Base-by-base conservation (phyloP, 257 asterid genomes). In the Primulina tabacum region DNA sequence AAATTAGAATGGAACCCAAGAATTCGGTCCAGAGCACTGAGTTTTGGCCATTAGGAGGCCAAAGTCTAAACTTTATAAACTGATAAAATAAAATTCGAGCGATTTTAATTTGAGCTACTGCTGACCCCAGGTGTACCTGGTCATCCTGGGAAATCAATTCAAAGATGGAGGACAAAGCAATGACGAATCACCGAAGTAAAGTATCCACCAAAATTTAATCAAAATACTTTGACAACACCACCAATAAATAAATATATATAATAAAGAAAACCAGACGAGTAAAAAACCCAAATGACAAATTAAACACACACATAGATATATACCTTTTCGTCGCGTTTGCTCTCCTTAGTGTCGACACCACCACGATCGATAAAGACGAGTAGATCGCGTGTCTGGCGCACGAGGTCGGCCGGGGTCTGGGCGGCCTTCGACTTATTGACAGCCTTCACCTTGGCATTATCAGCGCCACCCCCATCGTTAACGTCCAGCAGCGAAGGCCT, bases 341-440 rank as follows among this genome's bases (percentile, higher is more conserved):
- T 79, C 71, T 89, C 99, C 72, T 88, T 88, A 33, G 80, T 60
- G 52, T 90, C 96, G 10, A 77, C 65, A 17, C 59, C 82, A 21
- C 81, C 78, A 8, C 79, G 83, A 70, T 91, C 93, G 12, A 57
- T 75, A 17, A 79, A 82, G 62, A 88, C 58, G 77, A 94, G 99
- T 34, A 91, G 92, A 76, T 94, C 97, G 43, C 99, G 95, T 14
- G 97, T 72, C 72, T 81, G 96, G 10, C 97, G 84, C 62, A 94
- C 99, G 67, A 89, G 33, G 84, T 94, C 97, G 60, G 74, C 89
- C 1, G 97, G 97, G 14, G 97, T 91, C 81, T 77, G 89, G 0
- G 97, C 93, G 0, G 97, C 93, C 78, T 94, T 94, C 12, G 95
- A 79, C 86, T 91, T 94, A 75, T 88, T 85, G 72, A 94, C 57